Percentiles rank a stretch among this genome's conserved stretches.
phyloP scores from a whole-genome alignment of 306 rosid genomes.

The Corylus avellana region DNA sequence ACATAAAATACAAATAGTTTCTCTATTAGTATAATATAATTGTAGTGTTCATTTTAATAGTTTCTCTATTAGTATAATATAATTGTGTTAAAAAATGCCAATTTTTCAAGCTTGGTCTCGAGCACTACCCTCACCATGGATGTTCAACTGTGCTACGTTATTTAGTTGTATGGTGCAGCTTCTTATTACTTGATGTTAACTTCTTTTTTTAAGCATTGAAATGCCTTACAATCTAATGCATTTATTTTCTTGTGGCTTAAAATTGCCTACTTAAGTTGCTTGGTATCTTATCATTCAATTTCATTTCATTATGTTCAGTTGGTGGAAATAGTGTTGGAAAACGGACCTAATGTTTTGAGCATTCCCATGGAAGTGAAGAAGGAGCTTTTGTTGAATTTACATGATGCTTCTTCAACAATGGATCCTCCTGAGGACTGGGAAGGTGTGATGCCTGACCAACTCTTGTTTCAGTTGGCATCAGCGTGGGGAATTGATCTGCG shows the following conservation, averaged over 20 bases:
- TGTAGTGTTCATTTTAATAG: too few species aligned
- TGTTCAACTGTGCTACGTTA: too few species aligned
- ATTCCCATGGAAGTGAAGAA: slow-evolving; percentile 79
- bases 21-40: too few species aligned
- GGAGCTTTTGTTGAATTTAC: slow-evolving; percentile 70
- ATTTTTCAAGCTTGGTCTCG: neutral
- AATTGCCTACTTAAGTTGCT: neutral
- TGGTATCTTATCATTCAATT: slow-evolving; percentile 11
- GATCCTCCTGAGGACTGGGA: slow-evolving; percentile 90
- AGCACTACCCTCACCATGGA: neutral
- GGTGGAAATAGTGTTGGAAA: slow-evolving; percentile 74
- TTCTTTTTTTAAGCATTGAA: neutral
- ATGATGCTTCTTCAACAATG: slow-evolving; percentile 71
- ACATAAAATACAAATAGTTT: too few species aligned
- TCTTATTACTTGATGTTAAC: neutral
- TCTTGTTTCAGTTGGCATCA: slow-evolving; percentile 80
- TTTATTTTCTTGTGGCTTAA: neutral
- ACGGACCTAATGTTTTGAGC: slow-evolving; percentile 73
- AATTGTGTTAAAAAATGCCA: too few species aligned
- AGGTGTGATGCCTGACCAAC: slow-evolving; percentile 78
- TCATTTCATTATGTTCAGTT: slow-evolving; percentile 50
- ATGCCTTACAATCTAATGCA: neutral
- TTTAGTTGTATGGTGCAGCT: neutral
- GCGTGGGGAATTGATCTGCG: slow-evolving; percentile 84
- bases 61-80: too few species aligned